Conservation (phyloP, 306 rosid genomes). For the Cicer arietinum region DNA sequence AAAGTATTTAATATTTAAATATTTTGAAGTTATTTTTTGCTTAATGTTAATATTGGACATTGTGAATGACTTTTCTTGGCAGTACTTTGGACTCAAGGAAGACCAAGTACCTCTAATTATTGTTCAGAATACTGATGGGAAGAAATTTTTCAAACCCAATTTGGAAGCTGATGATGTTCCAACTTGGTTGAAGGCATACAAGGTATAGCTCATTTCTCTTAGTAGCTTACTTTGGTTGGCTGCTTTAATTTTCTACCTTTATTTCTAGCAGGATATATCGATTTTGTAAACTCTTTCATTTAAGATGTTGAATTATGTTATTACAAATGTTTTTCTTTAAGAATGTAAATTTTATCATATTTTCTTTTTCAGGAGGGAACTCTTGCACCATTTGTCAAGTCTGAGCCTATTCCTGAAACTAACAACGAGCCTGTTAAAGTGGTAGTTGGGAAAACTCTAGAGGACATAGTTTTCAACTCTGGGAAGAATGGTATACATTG, state of each 20-base stretch:
- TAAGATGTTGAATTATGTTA: not conserved
- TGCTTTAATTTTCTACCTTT: not conserved
- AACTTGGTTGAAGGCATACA: conserved; percentile 81
- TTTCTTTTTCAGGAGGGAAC: conserved; percentile 72
- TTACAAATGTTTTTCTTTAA: not conserved
- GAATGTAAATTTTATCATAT: not conserved
- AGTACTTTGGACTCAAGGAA: conserved; percentile 89
- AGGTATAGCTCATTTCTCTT: conserved; percentile 57
- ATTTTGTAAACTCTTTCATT: not conserved
- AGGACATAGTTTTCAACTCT: conserved; percentile 76
- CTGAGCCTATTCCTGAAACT: conserved; percentile 83
- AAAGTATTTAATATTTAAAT: conserved; percentile 14
- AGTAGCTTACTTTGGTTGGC: not conserved
- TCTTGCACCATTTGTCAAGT: conserved; percentile 61
- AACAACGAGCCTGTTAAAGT: conserved; percentile 91
- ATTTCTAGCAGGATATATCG: not conserved
- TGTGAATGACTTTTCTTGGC: conserved; percentile 43
- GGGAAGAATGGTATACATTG: conserved; percentile 73
- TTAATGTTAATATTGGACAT: conserved; percentile 33
- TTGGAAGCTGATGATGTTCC: conserved; percentile 73
- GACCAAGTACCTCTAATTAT: conserved; percentile 81
- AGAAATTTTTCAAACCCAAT: conserved; percentile 72
- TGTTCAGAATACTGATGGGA: conserved; percentile 69
- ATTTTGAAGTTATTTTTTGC: not conserved
- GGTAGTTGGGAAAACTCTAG: conserved; percentile 72